Base-by-base conservation (phyloP, 1,139 yeast species). In the Debaryomyces nepalensis region DNA sequence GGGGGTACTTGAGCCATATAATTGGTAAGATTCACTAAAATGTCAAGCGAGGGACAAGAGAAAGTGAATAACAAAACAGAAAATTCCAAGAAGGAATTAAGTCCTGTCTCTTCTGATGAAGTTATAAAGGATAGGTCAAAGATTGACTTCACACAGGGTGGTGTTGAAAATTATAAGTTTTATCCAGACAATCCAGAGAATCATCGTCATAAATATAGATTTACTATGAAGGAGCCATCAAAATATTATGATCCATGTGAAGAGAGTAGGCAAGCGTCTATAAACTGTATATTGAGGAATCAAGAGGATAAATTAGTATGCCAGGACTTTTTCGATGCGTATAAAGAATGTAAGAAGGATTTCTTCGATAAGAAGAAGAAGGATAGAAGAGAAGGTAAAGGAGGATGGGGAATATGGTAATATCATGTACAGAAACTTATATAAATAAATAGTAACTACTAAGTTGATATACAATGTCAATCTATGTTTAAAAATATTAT, bases 241-340 rank as follows among this genome's bases (percentile, higher is more conserved):
- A 82, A 85, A 61, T 93, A 77, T 61, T 91, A 86, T 57, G 97
- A 93, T 58, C 98, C 99, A 0, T 93, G 99, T 63, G 87, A 84
- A 43, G 91, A 89, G 58, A 85, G 95, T 33, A 76, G 97, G 16
- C 84, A 82, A 59, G 93, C 95, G 77, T 87, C 96, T 26, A 70
- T 90, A 54, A 80, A 79, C 51, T 93, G 99, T 55, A 70, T 93
- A 59, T 64, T 84, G 47, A 79, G 89, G 56, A 79, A 86, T 56
- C 91, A 84, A 55, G 93, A 88, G 50, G 82, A 79, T 48, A 79
- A 84, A 50, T 77, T 79, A 20, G 80, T 80, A 46, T 93, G 99
- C 61, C 79, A 77, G 49, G 96, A 87, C 49, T 91, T 88, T 58
- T 93, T 91, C 59, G 90, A 85, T 53, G 97, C 97, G 0, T 93